phyloP scores from a whole-genome alignment of 768 basidiomycete species.

The Suillus discolor region DNA sequence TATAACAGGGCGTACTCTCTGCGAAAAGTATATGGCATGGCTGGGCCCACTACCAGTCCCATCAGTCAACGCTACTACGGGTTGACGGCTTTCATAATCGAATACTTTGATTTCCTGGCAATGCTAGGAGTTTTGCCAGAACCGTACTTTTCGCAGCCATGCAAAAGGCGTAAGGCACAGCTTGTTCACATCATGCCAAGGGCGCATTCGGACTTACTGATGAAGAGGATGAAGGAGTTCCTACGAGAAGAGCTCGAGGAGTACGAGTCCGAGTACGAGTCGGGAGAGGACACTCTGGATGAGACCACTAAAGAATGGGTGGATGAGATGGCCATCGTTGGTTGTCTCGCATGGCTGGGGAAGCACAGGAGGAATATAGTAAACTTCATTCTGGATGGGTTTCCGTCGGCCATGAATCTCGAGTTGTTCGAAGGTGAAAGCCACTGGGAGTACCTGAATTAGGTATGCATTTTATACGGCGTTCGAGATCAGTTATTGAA shows the following conservation, averaged over 20 bases:
- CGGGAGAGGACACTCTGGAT: background rate
- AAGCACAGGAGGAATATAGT: conserved; percentile 10
- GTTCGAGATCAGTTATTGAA: background rate
- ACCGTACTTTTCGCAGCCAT: background rate
- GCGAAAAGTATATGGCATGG: background rate
- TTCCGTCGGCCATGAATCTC: background rate
- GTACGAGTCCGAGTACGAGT: background rate
- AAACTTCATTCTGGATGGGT: background rate
- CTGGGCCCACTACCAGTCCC: background rate
- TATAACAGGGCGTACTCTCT: background rate
- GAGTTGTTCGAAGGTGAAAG: background rate
- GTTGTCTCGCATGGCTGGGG: conserved; percentile 12
- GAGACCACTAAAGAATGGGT: background rate
- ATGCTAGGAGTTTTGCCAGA: background rate
- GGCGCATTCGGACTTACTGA: conserved; percentile 3
- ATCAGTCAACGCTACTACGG: background rate
- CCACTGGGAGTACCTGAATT: background rate
- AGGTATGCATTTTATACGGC: background rate
- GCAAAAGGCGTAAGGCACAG: background rate
- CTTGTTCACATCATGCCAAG: conserved; percentile 8
- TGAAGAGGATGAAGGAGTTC: background rate
- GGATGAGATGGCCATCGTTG: conserved; percentile 10
- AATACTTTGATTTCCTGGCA: background rate
- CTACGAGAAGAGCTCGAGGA: background rate
- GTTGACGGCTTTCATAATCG: background rate